phyloP scores from a whole-genome alignment of 2,329 filamentous ascomycete species.

The Paraconiothyrium brasiliense region DNA sequence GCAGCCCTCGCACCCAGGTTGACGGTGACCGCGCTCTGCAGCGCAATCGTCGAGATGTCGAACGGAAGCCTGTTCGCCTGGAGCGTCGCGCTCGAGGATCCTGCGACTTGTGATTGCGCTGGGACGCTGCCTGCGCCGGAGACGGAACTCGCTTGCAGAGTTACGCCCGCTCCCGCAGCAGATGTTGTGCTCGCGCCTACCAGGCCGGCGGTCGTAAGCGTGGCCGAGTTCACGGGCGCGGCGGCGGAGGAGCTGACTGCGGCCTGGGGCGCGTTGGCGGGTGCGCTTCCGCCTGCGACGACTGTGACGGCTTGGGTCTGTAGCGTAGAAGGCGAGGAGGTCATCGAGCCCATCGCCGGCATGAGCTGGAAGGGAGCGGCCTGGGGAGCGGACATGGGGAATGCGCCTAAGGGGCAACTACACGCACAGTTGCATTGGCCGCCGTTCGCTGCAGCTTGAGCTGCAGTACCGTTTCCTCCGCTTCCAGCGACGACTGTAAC shows the following conservation, averaged over 20 bases:
- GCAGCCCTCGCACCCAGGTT: conserved; percentile 39
- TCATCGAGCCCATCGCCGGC: conserved; percentile 26
- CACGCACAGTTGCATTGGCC: conserved; percentile 43
- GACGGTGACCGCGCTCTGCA: conserved; percentile 49
- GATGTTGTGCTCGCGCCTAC: conserved; percentile 26
- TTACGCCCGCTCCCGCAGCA: conserved; percentile 30
- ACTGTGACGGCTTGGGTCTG: conserved; percentile 37
- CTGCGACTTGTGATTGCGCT: conserved; percentile 38
- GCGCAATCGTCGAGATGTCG: conserved; percentile 43
- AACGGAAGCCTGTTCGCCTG: conserved; percentile 40
- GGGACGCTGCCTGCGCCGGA: conserved; percentile 17
- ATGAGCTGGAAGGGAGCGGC: conserved; percentile 40
- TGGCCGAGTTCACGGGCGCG: conserved; percentile 33
- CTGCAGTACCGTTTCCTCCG: conserved; percentile 9
- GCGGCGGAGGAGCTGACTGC: conserved; percentile 23
- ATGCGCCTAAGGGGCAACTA: conserved; percentile 38
- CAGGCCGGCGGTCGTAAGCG: conserved; percentile 30
- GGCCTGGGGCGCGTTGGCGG: conserved; percentile 22
- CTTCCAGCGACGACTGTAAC: conserved; percentile 35
- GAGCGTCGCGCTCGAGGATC: conserved; percentile 17
- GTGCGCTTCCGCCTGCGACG: conserved; percentile 29
- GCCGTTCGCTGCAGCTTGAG: conserved; percentile 21
- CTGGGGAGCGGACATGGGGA: conserved; percentile 41
- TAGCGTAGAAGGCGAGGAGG: conserved; percentile 28
- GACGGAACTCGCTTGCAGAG: conserved; percentile 26